These are phyloP conservation scores for Fusarium sp. DNA, from an alignment of 2,329 filamentous ascomycete genomes.

Conservation along the genomic window DNA sequence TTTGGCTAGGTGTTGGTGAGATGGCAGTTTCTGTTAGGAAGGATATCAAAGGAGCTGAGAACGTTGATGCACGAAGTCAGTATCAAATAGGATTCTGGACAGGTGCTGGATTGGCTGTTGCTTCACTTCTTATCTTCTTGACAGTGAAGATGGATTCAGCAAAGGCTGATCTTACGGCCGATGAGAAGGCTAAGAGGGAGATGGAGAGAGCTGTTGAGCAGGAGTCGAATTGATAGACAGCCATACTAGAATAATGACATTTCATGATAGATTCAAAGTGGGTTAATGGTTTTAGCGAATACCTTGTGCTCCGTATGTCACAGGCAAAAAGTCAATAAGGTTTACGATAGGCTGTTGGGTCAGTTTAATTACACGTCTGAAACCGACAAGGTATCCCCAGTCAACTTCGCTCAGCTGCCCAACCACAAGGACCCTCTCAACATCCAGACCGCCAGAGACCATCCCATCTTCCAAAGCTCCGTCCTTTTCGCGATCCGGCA, in stretches of 20 bases:
- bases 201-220: neutral
- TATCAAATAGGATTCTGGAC: conserved; percentile 77
- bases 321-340: neutral
- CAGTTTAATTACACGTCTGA: neutral
- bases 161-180: conserved; percentile 67
- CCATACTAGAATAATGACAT: neutral
- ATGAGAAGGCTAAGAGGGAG: conserved; percentile 60
- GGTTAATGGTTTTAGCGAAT: neutral
- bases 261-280: neutral
- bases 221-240: rapidly evolving
- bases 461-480: neutral
- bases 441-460: conserved; percentile 8
- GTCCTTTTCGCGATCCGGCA: conserved; percentile 8
- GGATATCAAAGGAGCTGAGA: conserved; percentile 33
- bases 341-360: neutral
- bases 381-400: neutral
- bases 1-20: conserved; percentile 78
- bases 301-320: neutral
- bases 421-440: neutral
- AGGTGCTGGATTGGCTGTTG: conserved; percentile 65
- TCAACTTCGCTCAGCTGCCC: neutral
- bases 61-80: conserved; percentile 60
- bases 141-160: conserved; percentile 68
- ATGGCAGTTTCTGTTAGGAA: conserved; percentile 66
- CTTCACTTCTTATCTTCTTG: conserved; percentile 65